Conservation (phyloP, 2,329 filamentous ascomycete species). For the Botrytis sinoallii region DNA sequence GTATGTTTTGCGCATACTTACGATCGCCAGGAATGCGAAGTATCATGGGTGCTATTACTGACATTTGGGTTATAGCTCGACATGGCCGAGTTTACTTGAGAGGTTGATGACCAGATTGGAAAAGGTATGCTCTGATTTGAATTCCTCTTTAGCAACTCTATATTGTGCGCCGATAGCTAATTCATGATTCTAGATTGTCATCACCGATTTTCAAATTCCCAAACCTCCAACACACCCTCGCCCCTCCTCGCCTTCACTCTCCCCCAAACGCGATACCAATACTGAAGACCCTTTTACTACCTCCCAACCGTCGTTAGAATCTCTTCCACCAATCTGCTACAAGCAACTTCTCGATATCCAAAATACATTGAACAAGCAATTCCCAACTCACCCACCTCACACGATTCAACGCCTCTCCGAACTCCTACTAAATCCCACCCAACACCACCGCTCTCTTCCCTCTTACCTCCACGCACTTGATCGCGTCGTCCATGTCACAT, state of each 20-base stretch:
- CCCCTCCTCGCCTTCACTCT: conserved; percentile 47
- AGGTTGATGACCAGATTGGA: conserved; percentile 41
- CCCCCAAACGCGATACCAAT: conserved; percentile 38
- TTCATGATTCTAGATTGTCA: conserved; percentile 43
- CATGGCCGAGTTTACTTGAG: conserved; percentile 42
- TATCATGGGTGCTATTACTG: not conserved
- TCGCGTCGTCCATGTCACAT: conserved; percentile 86
- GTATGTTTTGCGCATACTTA: conserved; percentile 43
- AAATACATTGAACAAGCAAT: conserved; percentile 60
- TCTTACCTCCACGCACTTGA: conserved; percentile 89
- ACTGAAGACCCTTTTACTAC: conserved; percentile 44
- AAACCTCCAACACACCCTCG: conserved; percentile 31
- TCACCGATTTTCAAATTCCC: conserved; percentile 62
- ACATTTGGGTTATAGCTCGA: conserved; percentile 35
- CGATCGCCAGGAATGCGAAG: not conserved
- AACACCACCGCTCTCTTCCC: conserved; percentile 77
- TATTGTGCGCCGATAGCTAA: not conserved
- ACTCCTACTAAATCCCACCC: conserved; percentile 71
- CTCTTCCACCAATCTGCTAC: conserved; percentile 6
- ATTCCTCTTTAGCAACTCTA: not conserved
- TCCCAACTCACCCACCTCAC: conserved; percentile 76
- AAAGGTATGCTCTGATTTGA: conserved; percentile 27
- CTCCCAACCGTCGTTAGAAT: not conserved
- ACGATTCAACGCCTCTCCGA: conserved; percentile 91
- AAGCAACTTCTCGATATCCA: conserved; percentile 54